Percentiles rank a stretch among this genome's conserved stretches.
Evolutionary conservation across 768 basidiomycete genomes (phyloP).

Genomic region (Termitomyces sp.): DNA sequence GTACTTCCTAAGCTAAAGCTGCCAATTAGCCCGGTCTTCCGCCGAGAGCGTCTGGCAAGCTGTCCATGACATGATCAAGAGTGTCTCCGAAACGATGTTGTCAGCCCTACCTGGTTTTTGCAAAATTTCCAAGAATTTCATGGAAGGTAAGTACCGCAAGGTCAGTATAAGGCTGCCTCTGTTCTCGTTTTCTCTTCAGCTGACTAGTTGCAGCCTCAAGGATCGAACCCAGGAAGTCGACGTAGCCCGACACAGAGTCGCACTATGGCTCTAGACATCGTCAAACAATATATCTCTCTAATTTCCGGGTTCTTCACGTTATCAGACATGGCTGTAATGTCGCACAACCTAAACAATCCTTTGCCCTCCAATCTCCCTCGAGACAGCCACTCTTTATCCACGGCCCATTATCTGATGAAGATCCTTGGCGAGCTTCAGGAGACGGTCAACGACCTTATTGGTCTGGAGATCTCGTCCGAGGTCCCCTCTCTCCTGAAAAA

Average conservation of each 20-base stretch:
- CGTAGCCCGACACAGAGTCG: constrained; percentile 77
- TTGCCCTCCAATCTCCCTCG: constrained; percentile 57
- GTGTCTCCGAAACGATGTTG: constrained; percentile 79
- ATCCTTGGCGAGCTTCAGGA: constrained; percentile 85
- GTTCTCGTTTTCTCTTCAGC: neutral
- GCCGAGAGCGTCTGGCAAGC: constrained; percentile 81
- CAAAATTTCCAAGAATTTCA: constrained; percentile 85
- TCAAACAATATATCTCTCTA: constrained; percentile 72
- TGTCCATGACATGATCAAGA: constrained; percentile 74
- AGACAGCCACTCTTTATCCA: constrained; percentile 77
- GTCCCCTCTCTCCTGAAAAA: constrained; percentile 59
- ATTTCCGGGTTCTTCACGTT: constrained; percentile 78
- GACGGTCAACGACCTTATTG: constrained; percentile 71
- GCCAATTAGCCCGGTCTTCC: constrained; percentile 51
- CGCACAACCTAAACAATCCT: constrained; percentile 33
- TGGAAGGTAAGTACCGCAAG: constrained; percentile 91
- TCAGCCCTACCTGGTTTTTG: constrained; percentile 89
- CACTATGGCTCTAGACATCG: constrained; percentile 79
- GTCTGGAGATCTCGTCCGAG: constrained; percentile 79
- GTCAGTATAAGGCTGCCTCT: constrained; percentile 29
- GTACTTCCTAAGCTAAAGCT: neutral
- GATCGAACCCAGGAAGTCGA: constrained; percentile 40
- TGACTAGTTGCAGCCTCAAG: constrained; percentile 18
- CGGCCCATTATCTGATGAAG: constrained; percentile 72
- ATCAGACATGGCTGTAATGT: constrained; percentile 71